Conservation (phyloP, 2,329 filamentous ascomycete species). For the Claviceps digitariae region DNA sequence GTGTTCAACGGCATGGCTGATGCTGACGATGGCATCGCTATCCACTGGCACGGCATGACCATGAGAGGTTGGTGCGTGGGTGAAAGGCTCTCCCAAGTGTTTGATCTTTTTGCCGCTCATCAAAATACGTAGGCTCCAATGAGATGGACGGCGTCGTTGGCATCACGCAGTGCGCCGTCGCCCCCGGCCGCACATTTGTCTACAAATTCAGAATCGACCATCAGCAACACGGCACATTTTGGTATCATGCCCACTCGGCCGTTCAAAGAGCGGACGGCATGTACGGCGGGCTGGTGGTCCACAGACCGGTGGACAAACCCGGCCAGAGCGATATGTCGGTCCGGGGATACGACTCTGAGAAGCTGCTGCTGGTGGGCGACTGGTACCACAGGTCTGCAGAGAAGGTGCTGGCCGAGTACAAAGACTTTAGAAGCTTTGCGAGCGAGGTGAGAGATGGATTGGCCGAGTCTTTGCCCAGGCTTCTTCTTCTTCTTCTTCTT, state of each 20-base stretch:
- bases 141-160: conserved; percentile 51
- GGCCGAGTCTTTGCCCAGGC: background rate
- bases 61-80: conserved; percentile 39
- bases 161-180: conserved; percentile 48
- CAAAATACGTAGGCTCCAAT: conserved; percentile 22
- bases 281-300: conserved; percentile 18
- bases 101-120: too few relatives aligned
- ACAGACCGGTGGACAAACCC: conserved; percentile 15
- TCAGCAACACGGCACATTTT: conserved; percentile 37
- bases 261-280: conserved; percentile 25
- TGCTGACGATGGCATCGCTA: conserved; percentile 26
- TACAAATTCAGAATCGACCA: conserved; percentile 46
- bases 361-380: conserved; percentile 25
- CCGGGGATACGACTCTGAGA: conserved; percentile 17
- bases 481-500: background rate
- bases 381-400: conserved; percentile 24
- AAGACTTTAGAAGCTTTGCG: conserved; percentile 10
- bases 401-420: conserved; percentile 13
- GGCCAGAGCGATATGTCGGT: conserved; percentile 3
- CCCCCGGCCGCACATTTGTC: conserved; percentile 35
- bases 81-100: too few relatives aligned
- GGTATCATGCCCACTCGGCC: conserved; percentile 52
- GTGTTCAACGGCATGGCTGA: conserved; percentile 25
- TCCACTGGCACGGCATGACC: conserved; percentile 58
- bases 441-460: conserved; percentile 7